phyloP scores from a whole-genome alignment of 1,139 yeast species.

The Blastobotrys raffinosifermentans region DNA sequence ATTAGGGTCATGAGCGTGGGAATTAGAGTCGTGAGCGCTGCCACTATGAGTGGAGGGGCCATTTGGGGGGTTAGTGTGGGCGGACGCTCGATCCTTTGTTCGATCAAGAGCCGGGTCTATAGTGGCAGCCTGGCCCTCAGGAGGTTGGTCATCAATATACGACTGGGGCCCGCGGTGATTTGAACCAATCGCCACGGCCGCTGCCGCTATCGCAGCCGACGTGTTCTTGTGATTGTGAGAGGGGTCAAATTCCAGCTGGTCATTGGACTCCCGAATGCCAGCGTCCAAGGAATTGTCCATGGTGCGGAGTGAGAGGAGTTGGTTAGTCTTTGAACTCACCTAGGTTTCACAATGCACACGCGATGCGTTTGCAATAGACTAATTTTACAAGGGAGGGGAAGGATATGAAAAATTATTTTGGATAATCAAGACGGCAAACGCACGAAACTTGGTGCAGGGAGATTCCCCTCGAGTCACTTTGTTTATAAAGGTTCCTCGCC shows the following conservation, averaged over 20 bases:
- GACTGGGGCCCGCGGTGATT: slow-evolving; percentile 1
- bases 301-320: too few species aligned
- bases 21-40: not conserved
- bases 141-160: not conserved
- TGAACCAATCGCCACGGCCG: slow-evolving; percentile 1
- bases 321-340: too few species aligned
- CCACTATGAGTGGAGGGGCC: not conserved
- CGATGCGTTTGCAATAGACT: too few species aligned
- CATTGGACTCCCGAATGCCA: not conserved
- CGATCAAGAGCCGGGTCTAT: not conserved
- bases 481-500: too few species aligned
- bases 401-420: too few species aligned
- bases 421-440: too few species aligned
- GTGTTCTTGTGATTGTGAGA: not conserved
- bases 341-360: too few species aligned
- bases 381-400: too few species aligned
- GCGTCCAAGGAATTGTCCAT: too few species aligned
- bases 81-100: not conserved
- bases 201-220: slow-evolving; percentile 1
- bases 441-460: too few species aligned
- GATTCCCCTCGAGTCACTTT: too few species aligned
- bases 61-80: not conserved
- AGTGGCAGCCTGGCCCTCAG: slow-evolving; percentile 1
- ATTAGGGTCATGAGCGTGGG: not conserved
- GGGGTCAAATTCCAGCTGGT: not conserved